A percentile compares a stretch with the other conserved stretches of the same genome.
These are phyloP conservation scores for Brassica juncea DNA, from an alignment of 345 rosid genomes.

Conservation along the genomic window DNA sequence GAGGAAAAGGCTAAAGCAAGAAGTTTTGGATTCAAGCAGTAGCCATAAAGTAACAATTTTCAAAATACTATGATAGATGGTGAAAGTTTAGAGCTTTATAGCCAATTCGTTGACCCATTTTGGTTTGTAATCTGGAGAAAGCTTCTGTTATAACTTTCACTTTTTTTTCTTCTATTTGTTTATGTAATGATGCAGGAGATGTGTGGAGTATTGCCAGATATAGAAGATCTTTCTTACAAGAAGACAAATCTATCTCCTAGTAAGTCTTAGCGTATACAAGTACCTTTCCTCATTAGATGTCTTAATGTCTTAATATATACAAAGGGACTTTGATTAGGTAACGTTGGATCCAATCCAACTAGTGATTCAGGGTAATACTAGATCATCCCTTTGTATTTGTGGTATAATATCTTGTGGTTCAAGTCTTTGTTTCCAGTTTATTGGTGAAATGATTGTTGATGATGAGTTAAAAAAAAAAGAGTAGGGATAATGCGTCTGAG, in stretches of 20 bases:
- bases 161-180: neutral
- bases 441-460: too few species aligned
- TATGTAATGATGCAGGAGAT: neutral
- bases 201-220: slow-evolving; percentile 47
- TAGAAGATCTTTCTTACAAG: slow-evolving; percentile 70
- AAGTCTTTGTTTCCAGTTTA: too few species aligned
- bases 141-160: neutral
- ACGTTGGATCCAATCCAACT: neutral
- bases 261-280: too few species aligned
- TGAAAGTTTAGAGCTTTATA: neutral
- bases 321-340: neutral
- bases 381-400: too few species aligned
- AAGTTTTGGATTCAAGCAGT: slow-evolving; percentile 27
- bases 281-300: neutral
- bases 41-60: neutral
- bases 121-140: neutral
- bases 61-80: neutral
- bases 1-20: slow-evolving; percentile 53
- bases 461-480: too few species aligned
- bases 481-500: neutral
- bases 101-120: neutral
- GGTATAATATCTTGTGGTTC: too few species aligned
- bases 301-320: neutral
- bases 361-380: neutral
- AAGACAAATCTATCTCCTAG: slow-evolving; percentile 40